A percentile compares a stretch with the other conserved stretches of the same genome.
Conservation (phyloP, 2,329 filamentous ascomycete genomes). For the Zopfia rhizophila region DNA sequence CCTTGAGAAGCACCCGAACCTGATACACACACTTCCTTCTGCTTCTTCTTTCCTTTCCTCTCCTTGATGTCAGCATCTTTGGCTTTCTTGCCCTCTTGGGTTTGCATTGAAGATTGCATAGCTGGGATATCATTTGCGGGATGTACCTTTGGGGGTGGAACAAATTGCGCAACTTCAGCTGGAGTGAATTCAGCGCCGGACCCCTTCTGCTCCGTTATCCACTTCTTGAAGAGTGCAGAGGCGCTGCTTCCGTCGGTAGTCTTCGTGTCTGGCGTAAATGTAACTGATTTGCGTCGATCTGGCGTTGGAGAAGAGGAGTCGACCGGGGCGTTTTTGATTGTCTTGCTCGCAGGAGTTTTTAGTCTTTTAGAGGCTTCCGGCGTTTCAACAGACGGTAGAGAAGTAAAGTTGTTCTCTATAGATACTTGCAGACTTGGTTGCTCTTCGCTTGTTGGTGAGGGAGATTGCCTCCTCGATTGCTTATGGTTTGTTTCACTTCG, state of each 20-base stretch:
- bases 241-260: slow-evolving; percentile 65
- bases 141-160: slow-evolving; percentile 34
- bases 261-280: slow-evolving; percentile 73
- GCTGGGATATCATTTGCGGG: slow-evolving; percentile 29
- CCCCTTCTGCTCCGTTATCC: slow-evolving; percentile 52
- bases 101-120: slow-evolving; percentile 15
- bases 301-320: slow-evolving; percentile 34
- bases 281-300: slow-evolving; percentile 66
- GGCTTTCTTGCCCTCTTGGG: slow-evolving; percentile 32
- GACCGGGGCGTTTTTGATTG: slow-evolving; percentile 22
- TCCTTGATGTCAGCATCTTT: slow-evolving; percentile 45
- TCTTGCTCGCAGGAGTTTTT: slow-evolving; percentile 26
- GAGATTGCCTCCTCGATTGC: slow-evolving; percentile 14
- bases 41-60: slow-evolving; percentile 23
- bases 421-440: too few relatives aligned
- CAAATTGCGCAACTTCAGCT: slow-evolving; percentile 38
- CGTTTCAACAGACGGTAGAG: slow-evolving; percentile 43
- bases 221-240: slow-evolving; percentile 63
- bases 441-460: too few relatives aligned
- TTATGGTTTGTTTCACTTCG: slow-evolving; percentile 2
- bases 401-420: slow-evolving; percentile 38
- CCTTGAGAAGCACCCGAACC: too few relatives aligned
- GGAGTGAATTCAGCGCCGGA: slow-evolving; percentile 28
- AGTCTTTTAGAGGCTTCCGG: slow-evolving; percentile 28
- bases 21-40: slow-evolving; percentile 15